Evolutionary conservation across 2,329 filamentous ascomycete species (phyloP), one percentile per base, ranked within the genome.

Genomic region (Beauveria asiatica): DNA sequence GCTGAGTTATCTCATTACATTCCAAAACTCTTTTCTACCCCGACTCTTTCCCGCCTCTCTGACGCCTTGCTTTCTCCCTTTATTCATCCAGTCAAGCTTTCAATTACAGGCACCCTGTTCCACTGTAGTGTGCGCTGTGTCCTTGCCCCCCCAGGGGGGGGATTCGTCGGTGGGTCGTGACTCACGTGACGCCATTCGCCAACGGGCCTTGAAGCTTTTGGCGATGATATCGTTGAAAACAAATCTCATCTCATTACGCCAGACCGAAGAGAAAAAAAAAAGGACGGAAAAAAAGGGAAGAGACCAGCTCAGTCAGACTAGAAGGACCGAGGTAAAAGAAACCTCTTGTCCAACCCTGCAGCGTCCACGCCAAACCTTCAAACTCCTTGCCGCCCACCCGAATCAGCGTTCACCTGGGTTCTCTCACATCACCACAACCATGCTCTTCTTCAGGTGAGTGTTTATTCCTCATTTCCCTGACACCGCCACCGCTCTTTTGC

Each of bases 401-500:
- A 9, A 16, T 37, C 11, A 46, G 33, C 33, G 16, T 45, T 45
- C 10, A 23, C 30, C 42, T 11, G 5, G 16, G 3, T 13, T 51
- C 25, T 46, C 46, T 33, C 46, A 27, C 48, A 56, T 49, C 17
- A 50, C 69, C 69, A 75, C 30, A 13, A 33, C 65, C 53, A 78
- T 78, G 75, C 73, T 78, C 64, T 78, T 78, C 69, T 78, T 78
- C 66, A 78, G 75, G 75, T 77, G 63, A 60, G 68, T 60, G 45
- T 46, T 39, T 8, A 8, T 19, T 19, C 21, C 10, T n/a, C 19
- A 7, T 19, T 19, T 10, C 23, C 11, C 21, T 16, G 21, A 13
- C 23, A 25, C 11, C 21, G 45, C 33, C 33, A 37, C 13, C 33
- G 2, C 33, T 16, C 5, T 37, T 37, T 13, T 13, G 33, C 33